phyloP scores from a whole-genome alignment of 768 basidiomycete genomes.

The Tricholoma bakamatsutake region DNA sequence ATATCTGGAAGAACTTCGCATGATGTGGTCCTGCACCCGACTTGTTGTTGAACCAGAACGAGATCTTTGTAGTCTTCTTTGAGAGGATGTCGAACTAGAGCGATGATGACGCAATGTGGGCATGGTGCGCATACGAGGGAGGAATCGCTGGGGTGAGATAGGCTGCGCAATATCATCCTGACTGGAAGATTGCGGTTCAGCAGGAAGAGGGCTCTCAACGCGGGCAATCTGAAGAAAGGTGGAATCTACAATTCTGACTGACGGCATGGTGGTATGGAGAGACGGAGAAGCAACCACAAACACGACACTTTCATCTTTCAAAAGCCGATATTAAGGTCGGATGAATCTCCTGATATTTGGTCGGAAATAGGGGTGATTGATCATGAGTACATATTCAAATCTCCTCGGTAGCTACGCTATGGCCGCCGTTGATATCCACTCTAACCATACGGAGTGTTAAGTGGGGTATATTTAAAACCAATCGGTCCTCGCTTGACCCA shows the following conservation, averaged over 20 bases:
- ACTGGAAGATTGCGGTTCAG: neutral
- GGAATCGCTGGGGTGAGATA: neutral
- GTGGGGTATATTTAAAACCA: neutral
- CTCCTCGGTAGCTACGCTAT: too few species aligned
- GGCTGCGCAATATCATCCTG: neutral
- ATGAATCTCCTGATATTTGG: too few species aligned
- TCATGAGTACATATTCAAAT: too few species aligned
- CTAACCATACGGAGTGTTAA: neutral
- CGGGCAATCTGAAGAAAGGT: constrained; percentile 21
- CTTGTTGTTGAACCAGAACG: constrained; percentile 28
- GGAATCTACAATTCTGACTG: constrained; percentile 38
- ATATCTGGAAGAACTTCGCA: constrained; percentile 12
- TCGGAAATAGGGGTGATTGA: too few species aligned
- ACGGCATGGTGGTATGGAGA: constrained; percentile 33
- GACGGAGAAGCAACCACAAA: neutral
- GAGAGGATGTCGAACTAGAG: neutral
- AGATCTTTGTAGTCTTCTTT: constrained; percentile 14
- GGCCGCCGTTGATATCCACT: too few species aligned
- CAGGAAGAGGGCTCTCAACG: constrained; percentile 9
- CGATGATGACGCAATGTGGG: constrained; percentile 9
- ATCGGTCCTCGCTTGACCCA: too few species aligned
- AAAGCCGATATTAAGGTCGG: too few species aligned
- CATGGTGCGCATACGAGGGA: constrained; percentile 15
- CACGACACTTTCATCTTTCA: neutral
- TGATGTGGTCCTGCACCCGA: constrained; percentile 30